Conservation (phyloP, 768 basidiomycete genomes). For the Termitomyces titanicus region DNA sequence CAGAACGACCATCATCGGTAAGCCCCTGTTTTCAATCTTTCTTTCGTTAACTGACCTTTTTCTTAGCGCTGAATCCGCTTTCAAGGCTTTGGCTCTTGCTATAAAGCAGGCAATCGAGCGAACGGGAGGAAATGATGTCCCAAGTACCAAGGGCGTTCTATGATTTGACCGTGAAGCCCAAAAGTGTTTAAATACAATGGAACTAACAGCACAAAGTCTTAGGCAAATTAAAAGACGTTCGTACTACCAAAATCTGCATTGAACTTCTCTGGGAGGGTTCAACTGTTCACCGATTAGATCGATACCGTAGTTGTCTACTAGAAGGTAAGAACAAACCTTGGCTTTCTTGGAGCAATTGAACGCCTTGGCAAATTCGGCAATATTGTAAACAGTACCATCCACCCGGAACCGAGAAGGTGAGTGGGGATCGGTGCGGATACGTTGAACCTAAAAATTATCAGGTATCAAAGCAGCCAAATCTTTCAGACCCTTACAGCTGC, state of each 20-base stretch:
- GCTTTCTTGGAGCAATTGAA: conserved; percentile 78
- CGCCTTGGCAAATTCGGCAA: conserved; percentile 83
- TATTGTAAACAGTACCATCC: conserved; percentile 83
- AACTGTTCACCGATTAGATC: conserved; percentile 37
- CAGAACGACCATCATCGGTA: conserved; percentile 98
- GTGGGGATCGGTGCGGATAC: conserved; percentile 86
- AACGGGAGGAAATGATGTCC: conserved; percentile 88
- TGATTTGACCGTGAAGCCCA: conserved; percentile 14
- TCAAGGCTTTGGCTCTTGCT: conserved; percentile 95
- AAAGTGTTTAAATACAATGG: conserved; percentile 5
- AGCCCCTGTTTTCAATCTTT: conserved; percentile 15
- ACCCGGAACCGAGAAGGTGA: conserved; percentile 78
- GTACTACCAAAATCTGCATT: conserved; percentile 78
- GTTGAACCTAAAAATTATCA: conserved; percentile 50
- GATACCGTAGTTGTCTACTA: not conserved
- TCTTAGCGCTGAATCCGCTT: conserved; percentile 89
- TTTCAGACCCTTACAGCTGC: conserved; percentile 51
- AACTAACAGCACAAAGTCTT: not conserved
- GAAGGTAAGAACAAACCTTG: conserved; percentile 48
- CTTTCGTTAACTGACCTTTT: conserved; percentile 3
- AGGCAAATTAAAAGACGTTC: conserved; percentile 1
- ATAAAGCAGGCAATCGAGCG: conserved; percentile 91
- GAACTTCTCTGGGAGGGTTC: conserved; percentile 77
- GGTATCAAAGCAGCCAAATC: not conserved
- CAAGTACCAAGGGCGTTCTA: conserved; percentile 95